Conservation (phyloP, 2,329 filamentous ascomycete genomes). For the Fusarium subglutinans region DNA sequence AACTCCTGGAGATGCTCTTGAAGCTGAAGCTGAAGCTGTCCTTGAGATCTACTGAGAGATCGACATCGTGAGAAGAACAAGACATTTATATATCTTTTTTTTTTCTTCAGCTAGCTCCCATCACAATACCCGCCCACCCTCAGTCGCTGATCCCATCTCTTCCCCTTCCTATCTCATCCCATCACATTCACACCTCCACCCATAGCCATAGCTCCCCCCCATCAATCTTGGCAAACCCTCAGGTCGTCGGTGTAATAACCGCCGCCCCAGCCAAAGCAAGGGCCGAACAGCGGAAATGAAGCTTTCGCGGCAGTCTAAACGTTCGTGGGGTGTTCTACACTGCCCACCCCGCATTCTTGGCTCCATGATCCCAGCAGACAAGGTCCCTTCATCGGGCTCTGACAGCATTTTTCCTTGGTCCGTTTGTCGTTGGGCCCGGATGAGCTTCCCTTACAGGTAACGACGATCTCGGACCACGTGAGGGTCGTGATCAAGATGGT, state of each 20-base stretch:
- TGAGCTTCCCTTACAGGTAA: conserved; percentile 40
- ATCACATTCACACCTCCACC: neutral
- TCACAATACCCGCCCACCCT: conserved; percentile 21
- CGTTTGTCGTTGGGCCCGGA: conserved; percentile 25
- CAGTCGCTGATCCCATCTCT: neutral
- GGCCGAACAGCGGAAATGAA: conserved; percentile 10
- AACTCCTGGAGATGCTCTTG: conserved; percentile 1
- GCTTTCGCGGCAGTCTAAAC: neutral
- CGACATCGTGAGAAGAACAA: conserved; percentile 8
- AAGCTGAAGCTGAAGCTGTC: neutral
- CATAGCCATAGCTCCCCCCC: neutral
- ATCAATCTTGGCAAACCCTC: conserved; percentile 12
- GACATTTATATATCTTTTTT: conserved; percentile 18
- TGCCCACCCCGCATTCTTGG: conserved; percentile 29
- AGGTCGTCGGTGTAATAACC: conserved; percentile 11
- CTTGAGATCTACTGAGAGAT: conserved; percentile 18
- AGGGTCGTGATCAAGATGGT: conserved; percentile 21
- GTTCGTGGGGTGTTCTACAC: neutral
- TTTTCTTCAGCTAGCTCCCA: neutral
- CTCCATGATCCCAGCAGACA: conserved; percentile 15
- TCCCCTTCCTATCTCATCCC: conserved; percentile 1
- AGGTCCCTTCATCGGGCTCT: neutral
- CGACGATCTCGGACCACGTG: conserved; percentile 34
- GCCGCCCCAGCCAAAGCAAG: neutral
- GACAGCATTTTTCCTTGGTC: conserved; percentile 19